Percentiles rank a stretch among this genome's conserved stretches.
Conservation (phyloP, 257 asterid species). For the Ligustrum vulgare region DNA sequence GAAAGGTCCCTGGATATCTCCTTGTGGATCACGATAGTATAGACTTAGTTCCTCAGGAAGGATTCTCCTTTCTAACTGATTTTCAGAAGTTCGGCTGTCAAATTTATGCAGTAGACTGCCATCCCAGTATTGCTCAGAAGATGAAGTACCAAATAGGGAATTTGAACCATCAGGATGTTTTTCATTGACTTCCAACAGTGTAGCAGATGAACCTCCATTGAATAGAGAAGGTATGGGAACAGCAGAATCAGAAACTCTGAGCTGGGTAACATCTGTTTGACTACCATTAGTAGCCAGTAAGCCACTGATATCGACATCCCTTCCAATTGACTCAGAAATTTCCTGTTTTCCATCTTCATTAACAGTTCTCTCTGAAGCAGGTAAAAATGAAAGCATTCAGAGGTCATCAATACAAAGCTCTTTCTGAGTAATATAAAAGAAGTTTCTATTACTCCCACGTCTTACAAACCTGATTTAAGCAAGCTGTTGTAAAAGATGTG, state of each 20-base stretch:
- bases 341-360: conserved; percentile 33
- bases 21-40: conserved; percentile 93
- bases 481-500: conserved; percentile 36
- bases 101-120: conserved; percentile 42
- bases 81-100: conserved; percentile 36
- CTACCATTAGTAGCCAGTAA: conserved; percentile 29
- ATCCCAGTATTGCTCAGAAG: conserved; percentile 55
- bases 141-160: conserved; percentile 35
- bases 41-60: conserved; percentile 87
- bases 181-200: conserved; percentile 39
- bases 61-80: conserved; percentile 49
- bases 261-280: conserved; percentile 42
- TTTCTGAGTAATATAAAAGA: conserved; percentile 11
- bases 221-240: conserved; percentile 32
- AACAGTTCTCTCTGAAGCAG: conserved; percentile 38
- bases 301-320: conserved; percentile 29
- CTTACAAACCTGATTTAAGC: conserved; percentile 31
- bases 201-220: conserved; percentile 31
- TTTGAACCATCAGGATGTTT: conserved; percentile 45
- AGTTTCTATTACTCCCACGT: conserved; percentile 25
- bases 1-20: conserved; percentile 96
- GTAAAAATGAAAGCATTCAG: conserved; percentile 18
- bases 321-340: conserved; percentile 39
- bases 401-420: conserved; percentile 12
- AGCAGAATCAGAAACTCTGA: conserved; percentile 37